Percentiles rank a stretch among this genome's conserved stretches.
Evolutionary conservation across 306 rosid genomes (phyloP).

Genomic region (Abrus precatorius): DNA sequence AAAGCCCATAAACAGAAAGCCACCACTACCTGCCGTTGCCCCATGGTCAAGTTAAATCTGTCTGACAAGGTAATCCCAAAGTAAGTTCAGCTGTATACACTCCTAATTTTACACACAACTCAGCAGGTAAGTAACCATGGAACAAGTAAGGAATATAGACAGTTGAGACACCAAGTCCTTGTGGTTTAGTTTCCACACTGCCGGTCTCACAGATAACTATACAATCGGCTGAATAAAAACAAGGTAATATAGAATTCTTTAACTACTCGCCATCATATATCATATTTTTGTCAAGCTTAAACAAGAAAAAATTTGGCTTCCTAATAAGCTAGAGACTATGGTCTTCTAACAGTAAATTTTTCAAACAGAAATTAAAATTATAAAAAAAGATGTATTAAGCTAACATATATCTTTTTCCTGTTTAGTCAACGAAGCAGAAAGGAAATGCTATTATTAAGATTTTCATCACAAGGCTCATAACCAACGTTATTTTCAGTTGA

Average conservation of each 20-base stretch:
- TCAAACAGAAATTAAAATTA: neutral
- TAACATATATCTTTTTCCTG: neutral
- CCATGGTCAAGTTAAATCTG: slow-evolving; percentile 60
- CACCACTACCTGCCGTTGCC: slow-evolving; percentile 58
- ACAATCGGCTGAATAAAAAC: neutral
- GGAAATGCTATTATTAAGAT: slow-evolving; percentile 1
- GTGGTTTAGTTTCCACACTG: neutral
- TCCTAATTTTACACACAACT: slow-evolving; percentile 16
- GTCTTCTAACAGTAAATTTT: neutral
- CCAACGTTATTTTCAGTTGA: neutral
- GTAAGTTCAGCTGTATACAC: slow-evolving; percentile 30
- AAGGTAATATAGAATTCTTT: neutral
- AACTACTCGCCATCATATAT: slow-evolving; percentile 26
- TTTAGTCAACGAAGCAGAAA: slow-evolving; percentile 36
- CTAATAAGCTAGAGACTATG: neutral
- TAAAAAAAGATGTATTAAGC: neutral
- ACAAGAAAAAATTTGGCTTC: neutral
- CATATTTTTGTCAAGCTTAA: neutral
- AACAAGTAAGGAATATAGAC: neutral
- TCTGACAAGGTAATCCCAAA: slow-evolving; percentile 19
- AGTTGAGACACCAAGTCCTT: slow-evolving; percentile 10
- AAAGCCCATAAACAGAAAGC: slow-evolving; percentile 73
- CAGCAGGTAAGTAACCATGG: slow-evolving; percentile 14
- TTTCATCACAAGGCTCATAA: slow-evolving; percentile 13
- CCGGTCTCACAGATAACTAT: neutral